Conservation (phyloP, 1,284 basidiomycete genomes). For the Grifola frondosa region DNA sequence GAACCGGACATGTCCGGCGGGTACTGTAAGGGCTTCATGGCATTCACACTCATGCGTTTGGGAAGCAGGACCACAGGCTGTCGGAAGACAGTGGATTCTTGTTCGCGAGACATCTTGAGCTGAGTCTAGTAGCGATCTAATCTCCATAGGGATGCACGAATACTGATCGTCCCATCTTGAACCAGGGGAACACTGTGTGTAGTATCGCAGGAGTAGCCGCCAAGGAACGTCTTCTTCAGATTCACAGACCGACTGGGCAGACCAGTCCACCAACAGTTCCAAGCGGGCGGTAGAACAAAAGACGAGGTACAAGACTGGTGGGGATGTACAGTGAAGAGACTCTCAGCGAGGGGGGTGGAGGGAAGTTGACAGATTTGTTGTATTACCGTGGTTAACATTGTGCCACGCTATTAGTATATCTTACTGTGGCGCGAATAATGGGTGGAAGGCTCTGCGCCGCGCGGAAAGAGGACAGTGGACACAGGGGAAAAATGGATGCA, state of each 20-base stretch:
- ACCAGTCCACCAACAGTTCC: slow-evolving; percentile 34
- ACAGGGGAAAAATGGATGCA: no score
- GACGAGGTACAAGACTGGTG: slow-evolving; percentile 22
- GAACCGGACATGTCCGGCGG: no score
- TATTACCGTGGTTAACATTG: no score
- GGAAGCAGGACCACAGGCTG: background rate
- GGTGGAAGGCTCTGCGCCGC: no score
- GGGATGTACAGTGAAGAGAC: slow-evolving; percentile 27
- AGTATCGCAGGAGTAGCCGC: slow-evolving; percentile 25
- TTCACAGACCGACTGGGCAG: slow-evolving; percentile 6
- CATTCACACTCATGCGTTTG: background rate
- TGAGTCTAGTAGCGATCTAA: slow-evolving; percentile 12
- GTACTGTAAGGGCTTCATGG: background rate
- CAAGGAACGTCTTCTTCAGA: slow-evolving; percentile 15
- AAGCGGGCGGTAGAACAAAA: slow-evolving; percentile 23
- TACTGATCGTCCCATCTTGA: no score
- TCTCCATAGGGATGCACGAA: slow-evolving; percentile 7
- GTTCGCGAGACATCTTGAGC: slow-evolving; percentile 21
- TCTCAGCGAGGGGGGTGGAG: slow-evolving; percentile 16
- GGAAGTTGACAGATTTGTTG: no score
- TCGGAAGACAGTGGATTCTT: background rate
- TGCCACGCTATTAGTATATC: no score
- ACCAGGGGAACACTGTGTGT: no score
- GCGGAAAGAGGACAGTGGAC: no score
- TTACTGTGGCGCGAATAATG: no score